Base-by-base conservation (phyloP, 495 filamentous ascomycete genomes). In the Lepidopterella palustris region DNA sequence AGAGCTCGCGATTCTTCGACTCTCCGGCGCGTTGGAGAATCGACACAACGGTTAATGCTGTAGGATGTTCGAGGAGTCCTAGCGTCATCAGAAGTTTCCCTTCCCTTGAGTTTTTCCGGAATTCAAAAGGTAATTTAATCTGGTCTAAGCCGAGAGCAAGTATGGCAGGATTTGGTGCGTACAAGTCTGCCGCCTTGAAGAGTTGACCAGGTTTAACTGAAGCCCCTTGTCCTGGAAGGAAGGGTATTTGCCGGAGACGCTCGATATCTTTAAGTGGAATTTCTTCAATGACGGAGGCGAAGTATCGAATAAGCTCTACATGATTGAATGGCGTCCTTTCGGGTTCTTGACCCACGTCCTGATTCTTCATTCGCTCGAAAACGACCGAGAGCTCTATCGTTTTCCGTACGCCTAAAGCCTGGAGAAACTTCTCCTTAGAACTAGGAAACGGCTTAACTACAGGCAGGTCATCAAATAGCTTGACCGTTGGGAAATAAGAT, bases 381-480 rank as follows among this genome's bases (percentile, higher is more conserved):
- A 99, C 90, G 21, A 96, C 90, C 47, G 88, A 88, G 11, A 99
- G 78, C 54, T 97, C 93, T 23, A 99, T 84, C 0, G 93, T 97
- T 67, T 85, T 86, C 23, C 84, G 78, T n/a, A 92, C 92, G 0
- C 92, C 92, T 26, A 97, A 76, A 9, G 88, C 82, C 2, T 77
- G 73, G 47, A 99, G 73, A 57, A 97, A 86, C 68, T 93, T 96
- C 28, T 97, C 93, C 67, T 96, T 97, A 2, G 96, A 80, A 13
- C 83, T 79, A 26, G 84, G 79, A 32, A 91, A 81, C n/a, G 81
- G 55, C 9, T 45, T 79, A 9, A 96, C 81, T 11, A 85, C 84
- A 3, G 95, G 92, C 9, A 99, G 78, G 67, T 99, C 95, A 57
- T 95, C 87, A 68, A 99, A 99, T 6, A 97, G 76, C 65, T 89